Evolutionary conservation across 2,329 filamentous ascomycete species (phyloP).

Genomic region (Fusarium xyrophilum): DNA sequence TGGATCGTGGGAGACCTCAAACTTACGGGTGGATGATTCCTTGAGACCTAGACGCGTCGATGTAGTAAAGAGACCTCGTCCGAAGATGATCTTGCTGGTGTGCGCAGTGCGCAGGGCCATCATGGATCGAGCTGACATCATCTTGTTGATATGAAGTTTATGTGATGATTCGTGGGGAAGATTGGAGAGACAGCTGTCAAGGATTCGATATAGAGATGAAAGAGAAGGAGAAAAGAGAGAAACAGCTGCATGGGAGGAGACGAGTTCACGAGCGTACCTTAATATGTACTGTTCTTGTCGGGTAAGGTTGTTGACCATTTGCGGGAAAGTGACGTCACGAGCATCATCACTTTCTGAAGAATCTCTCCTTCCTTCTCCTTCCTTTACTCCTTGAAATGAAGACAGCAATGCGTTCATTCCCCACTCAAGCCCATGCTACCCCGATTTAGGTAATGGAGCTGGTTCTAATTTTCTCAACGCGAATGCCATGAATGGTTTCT

Average conservation of each 20-base stretch:
- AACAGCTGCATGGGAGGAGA: neutral
- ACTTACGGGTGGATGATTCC: conserved; percentile 49
- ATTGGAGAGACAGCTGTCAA: too few species aligned
- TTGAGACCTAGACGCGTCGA: conserved; percentile 45
- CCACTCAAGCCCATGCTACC: conserved; percentile 9
- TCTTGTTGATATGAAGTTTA: conserved; percentile 3
- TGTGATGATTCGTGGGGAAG: neutral
- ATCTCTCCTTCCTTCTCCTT: neutral
- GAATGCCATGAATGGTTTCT: conserved; percentile 4
- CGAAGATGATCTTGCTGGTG: conserved; percentile 31
- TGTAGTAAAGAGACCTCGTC: conserved; percentile 40
- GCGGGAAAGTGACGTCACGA: conserved; percentile 34
- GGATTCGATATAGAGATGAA: neutral
- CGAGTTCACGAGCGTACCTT: conserved; percentile 6
- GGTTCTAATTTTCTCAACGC: neutral
- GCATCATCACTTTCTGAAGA: conserved; percentile 23
- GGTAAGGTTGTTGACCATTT: conserved; percentile 9
- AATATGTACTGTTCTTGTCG: conserved; percentile 21
- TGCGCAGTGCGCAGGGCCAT: conserved; percentile 38
- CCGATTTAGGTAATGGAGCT: conserved; percentile 13
- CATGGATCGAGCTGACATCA: conserved; percentile 37
- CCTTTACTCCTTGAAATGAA: conserved; percentile 17
- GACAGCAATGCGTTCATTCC: conserved; percentile 18
- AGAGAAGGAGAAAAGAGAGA: neutral
- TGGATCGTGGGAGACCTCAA: neutral